Base-by-base conservation (phyloP, 306 rosid genomes). In the Pyrus pyrifolia region DNA sequence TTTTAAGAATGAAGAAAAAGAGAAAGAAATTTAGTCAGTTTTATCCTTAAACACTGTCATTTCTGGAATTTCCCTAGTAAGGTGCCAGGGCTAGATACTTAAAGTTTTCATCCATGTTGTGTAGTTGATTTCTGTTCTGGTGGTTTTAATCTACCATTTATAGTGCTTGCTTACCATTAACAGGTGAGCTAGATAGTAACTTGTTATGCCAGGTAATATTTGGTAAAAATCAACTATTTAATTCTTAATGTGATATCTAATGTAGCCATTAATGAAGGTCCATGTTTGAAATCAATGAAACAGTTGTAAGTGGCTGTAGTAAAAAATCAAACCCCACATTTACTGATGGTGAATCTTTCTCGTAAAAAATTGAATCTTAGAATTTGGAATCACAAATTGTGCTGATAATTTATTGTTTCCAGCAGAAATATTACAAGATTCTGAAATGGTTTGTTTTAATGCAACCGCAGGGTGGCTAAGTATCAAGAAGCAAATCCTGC, bases 401-500 rank as follows among this genome's bases (percentile, higher is more conserved):
- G 67, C 11, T 40, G 77, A 2, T 42, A 58, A 3, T 23, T 60
- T 23, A 4, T 35, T 40, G 31, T 25, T 23, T 72, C 23, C 53
- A 22, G 40, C 69, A 51, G 42, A 31, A 45, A 78, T 38, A 52
- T 18, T 10, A 13, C 49, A 21, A 25, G 38, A n/a, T 49, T 40
- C 35, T 76, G 12, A 72, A 70, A 63, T 65, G 30, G 73, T 57
- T 77, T 77, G 35, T 19, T 84, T 77, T 67, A 31, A 72, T 83
- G 70, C 75, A 67, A 74, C 84, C 80, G 78, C 96, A 95, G 98
- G 87, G 96, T 95, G 82, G 97, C 98, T 49, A 95, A 82, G 86
- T 95, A 95, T 87, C 98, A 89, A 88, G 98, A 95, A 86, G 97
- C 98, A 53, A 95, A 95, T 86, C 98, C 98, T 74, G 85, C 93